phyloP scores from a whole-genome alignment of 768 basidiomycete genomes.

The Tricholoma bakamatsutake region DNA sequence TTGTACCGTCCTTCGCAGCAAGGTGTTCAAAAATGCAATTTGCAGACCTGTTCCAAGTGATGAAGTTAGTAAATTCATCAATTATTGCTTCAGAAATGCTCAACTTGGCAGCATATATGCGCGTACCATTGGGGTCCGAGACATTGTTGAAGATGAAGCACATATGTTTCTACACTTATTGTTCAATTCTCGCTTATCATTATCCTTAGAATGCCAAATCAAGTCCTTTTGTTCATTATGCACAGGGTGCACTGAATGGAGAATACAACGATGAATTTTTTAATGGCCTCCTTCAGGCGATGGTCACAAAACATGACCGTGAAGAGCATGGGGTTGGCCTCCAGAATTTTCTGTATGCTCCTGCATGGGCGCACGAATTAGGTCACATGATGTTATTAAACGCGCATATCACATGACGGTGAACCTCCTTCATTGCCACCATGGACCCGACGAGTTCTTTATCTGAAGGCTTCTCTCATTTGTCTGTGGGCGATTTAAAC shows the following conservation, averaged over 20 bases:
- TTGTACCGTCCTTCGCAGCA: neutral
- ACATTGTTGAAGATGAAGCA: neutral
- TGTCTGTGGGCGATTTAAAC: too few relatives aligned
- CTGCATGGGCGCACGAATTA: neutral
- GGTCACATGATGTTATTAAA: too few relatives aligned
- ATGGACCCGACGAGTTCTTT: too few relatives aligned
- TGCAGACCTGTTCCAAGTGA: neutral
- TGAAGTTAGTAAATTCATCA: neutral
- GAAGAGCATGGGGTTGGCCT: neutral
- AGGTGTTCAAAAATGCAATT: neutral
- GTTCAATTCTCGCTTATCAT: neutral
- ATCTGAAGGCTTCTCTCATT: too few relatives aligned
- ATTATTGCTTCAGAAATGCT: neutral
- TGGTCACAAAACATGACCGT: neutral
- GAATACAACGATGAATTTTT: neutral
- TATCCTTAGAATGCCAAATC: neutral
- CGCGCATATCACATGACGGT: too few relatives aligned
- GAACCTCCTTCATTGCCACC: too few relatives aligned
- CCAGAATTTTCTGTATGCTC: neutral
- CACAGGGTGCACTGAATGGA: neutral
- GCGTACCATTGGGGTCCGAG: neutral
- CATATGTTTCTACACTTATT: neutral
- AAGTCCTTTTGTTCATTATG: neutral
- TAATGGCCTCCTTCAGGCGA: neutral
- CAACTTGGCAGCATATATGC: neutral